Conservation (phyloP, 1,284 basidiomycete genomes). For the Ceratobasidium sp. region DNA sequence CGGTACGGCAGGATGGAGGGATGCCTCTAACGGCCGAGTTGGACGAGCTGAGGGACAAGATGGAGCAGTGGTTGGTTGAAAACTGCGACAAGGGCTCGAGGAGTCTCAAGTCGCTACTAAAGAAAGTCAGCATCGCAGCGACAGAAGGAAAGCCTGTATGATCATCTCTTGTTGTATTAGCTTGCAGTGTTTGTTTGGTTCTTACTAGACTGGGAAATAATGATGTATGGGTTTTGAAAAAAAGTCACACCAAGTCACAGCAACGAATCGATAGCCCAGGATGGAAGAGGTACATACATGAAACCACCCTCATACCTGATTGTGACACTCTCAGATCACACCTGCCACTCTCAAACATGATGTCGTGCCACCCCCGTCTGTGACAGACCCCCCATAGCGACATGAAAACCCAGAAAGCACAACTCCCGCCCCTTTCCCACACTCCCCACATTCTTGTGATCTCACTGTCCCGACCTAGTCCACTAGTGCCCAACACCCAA, state of each 20-base stretch:
- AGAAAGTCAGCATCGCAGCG: slow-evolving; percentile 65
- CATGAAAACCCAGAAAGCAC: slow-evolving; percentile 3
- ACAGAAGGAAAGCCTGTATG: slow-evolving; percentile 23
- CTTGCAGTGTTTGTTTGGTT: slow-evolving; percentile 7
- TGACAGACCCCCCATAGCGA: slow-evolving; percentile 18
- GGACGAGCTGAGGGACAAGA: slow-evolving; percentile 67
- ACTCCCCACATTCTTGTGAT: not conserved
- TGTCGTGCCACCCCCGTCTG: slow-evolving; percentile 36
- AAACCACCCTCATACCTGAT: not conserved
- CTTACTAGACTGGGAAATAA: slow-evolving; percentile 13
- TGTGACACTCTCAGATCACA: slow-evolving; percentile 4
- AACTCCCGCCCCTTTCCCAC: not conserved
- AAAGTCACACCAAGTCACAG: slow-evolving; percentile 6
- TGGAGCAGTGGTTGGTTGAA: slow-evolving; percentile 82
- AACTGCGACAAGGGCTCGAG: slow-evolving; percentile 57
- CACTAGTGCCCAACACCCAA: slow-evolving; percentile 67
- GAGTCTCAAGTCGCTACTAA: slow-evolving; percentile 81
- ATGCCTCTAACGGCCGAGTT: slow-evolving; percentile 78
- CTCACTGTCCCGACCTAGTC: not conserved
- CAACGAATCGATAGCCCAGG: slow-evolving; percentile 37
- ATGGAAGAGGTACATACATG: slow-evolving; percentile 37
- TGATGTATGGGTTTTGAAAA: not conserved
- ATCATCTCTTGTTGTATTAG: not conserved
- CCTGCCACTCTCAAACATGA: slow-evolving; percentile 36
- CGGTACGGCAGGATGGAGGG: slow-evolving; percentile 59